Evolutionary conservation across 257 asterid genomes (phyloP).

Genomic region (Solanum medicagineum): DNA sequence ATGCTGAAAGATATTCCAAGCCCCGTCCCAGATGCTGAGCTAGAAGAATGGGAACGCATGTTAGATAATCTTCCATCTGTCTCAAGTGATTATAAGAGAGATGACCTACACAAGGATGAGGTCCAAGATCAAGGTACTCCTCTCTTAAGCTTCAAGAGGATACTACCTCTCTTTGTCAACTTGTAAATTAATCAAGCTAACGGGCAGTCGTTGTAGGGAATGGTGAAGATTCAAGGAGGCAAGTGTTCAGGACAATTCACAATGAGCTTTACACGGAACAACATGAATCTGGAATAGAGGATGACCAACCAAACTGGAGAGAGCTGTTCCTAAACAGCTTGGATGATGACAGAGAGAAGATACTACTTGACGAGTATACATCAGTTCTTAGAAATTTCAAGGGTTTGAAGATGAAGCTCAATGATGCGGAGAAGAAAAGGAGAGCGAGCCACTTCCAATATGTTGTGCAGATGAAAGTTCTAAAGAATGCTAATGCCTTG

Average conservation of each 20-base stretch:
- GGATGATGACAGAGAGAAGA: constrained; percentile 37
- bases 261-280: background rate
- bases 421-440: constrained; percentile 34
- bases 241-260: background rate
- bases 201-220: constrained; percentile 4
- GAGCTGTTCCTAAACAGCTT: constrained; percentile 23
- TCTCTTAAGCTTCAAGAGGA: background rate
- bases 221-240: constrained; percentile 1
- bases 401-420: constrained; percentile 36
- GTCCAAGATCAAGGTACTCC: constrained; percentile 22
- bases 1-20: background rate
- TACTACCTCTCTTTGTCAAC: background rate
- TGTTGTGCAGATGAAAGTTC: constrained; percentile 31
- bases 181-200: background rate
- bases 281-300: constrained; percentile 7
- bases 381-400: constrained; percentile 25
- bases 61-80: background rate
- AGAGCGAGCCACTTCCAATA: constrained; percentile 32
- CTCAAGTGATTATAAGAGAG: background rate
- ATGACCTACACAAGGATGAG: constrained; percentile 1
- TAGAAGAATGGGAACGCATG: constrained; percentile 1
- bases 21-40: background rate
- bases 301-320: constrained; percentile 35
- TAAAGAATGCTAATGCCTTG: constrained; percentile 26
- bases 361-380: constrained; percentile 28